These are phyloP conservation scores for Aspergillus sp. DNA, from an alignment of 2,329 filamentous ascomycete species.

Conservation along the genomic window DNA sequence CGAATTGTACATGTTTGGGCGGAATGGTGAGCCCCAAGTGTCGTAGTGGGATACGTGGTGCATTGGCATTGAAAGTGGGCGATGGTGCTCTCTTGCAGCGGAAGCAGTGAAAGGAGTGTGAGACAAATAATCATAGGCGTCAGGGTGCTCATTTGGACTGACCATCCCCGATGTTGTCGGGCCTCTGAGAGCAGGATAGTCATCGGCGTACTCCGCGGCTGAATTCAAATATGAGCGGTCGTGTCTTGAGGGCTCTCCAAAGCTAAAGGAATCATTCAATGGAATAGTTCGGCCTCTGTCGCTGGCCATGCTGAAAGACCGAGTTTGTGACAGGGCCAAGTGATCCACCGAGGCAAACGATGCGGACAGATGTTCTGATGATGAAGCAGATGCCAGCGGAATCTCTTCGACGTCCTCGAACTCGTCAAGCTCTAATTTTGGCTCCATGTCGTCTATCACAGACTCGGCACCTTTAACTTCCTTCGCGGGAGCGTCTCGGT, in stretches of 20 bases:
- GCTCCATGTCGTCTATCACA: constrained; percentile 27
- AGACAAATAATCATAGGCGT: constrained; percentile 37
- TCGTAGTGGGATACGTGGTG: constrained; percentile 31
- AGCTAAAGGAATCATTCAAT: constrained; percentile 34
- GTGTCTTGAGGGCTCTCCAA: constrained; percentile 31
- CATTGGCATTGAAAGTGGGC: constrained; percentile 26
- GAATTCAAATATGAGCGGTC: constrained; percentile 35
- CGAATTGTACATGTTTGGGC: constrained; percentile 39
- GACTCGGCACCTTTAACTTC: constrained; percentile 38
- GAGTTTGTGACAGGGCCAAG: constrained; percentile 26
- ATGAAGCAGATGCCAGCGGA: constrained; percentile 32
- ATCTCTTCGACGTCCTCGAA: constrained; percentile 34
- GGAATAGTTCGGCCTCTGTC: constrained; percentile 32
- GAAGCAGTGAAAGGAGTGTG: constrained; percentile 30
- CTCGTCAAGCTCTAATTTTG: constrained; percentile 28
- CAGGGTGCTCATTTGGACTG: constrained; percentile 35
- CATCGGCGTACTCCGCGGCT: constrained; percentile 34
- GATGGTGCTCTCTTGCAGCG: constrained; percentile 29
- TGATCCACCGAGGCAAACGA: constrained; percentile 34
- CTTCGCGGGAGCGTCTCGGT: constrained; percentile 40
- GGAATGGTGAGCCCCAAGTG: constrained; percentile 38
- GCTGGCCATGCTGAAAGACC: constrained; percentile 25
- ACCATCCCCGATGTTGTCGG: constrained; percentile 33
- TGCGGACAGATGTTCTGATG: constrained; percentile 29
- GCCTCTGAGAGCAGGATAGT: constrained; percentile 34